Percentiles rank a stretch among this genome's conserved stretches.
These are phyloP conservation scores for Neodidymelliopsis sp. DNA, from an alignment of 2,329 filamentous ascomycete genomes.

Conservation along the genomic window DNA sequence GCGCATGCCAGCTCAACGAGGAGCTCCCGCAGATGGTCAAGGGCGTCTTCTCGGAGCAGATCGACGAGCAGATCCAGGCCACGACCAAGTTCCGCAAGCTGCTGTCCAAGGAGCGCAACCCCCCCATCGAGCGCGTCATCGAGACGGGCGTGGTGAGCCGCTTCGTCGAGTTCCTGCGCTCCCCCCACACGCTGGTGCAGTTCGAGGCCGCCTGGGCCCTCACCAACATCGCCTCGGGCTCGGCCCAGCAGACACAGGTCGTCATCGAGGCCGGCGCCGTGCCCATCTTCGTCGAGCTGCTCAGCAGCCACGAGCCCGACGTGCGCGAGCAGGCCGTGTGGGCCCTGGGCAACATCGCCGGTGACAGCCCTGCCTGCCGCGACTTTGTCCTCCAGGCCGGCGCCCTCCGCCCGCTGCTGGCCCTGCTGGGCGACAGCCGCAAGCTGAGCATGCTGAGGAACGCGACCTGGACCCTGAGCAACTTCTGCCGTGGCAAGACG, in stretches of 20 bases:
- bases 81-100: conserved; percentile 99
- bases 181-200: conserved; percentile 96
- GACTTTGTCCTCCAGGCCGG: conserved; percentile 94
- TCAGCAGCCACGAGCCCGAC: conserved; percentile 95
- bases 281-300: conserved; percentile 96
- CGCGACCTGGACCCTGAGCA: conserved; percentile 98
- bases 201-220: conserved; percentile 99
- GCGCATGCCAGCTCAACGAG: conserved; percentile 77
- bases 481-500: conserved; percentile 99
- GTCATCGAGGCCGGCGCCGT: conserved; percentile 98
- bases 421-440: conserved; percentile 92
- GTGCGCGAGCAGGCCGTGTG: conserved; percentile 98
- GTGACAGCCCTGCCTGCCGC: conserved; percentile 95
- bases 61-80: conserved; percentile 95
- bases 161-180: conserved; percentile 98
- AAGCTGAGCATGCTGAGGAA: conserved; percentile 99
- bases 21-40: conserved; percentile 98
- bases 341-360: conserved; percentile 98
- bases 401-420: conserved; percentile 87
- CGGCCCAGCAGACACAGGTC: conserved; percentile 95
- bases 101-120: conserved; percentile 97
- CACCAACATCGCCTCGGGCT: conserved; percentile 98
- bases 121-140: conserved; percentile 98
- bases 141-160: conserved; percentile 97
- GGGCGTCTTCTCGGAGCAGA: conserved; percentile 98